Conservation (phyloP, 2,329 filamentous ascomycete species). For the Penicillium sp. region DNA sequence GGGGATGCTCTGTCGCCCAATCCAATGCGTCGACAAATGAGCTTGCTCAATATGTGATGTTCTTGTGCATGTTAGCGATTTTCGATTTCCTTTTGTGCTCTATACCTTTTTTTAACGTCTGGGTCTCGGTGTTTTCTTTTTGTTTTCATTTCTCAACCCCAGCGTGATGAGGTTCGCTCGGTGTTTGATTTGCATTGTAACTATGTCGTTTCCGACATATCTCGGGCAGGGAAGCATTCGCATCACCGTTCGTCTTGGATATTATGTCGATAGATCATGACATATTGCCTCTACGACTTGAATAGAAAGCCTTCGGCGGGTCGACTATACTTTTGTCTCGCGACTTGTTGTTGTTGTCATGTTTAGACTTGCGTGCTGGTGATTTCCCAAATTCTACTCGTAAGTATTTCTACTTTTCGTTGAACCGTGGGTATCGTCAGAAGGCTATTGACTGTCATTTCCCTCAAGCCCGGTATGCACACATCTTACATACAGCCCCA, state of each 20-base stretch:
- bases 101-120: slow-evolving; percentile 6
- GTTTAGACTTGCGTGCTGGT: neutral
- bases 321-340: neutral
- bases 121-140: neutral
- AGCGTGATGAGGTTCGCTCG: neutral
- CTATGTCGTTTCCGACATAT: neutral
- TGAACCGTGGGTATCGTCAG: no score
- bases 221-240: neutral
- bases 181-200: slow-evolving; percentile 5
- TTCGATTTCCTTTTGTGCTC: slow-evolving; percentile 4
- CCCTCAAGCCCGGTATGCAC: no score
- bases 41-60: slow-evolving; percentile 61
- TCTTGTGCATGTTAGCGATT: slow-evolving; percentile 11
- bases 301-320: neutral
- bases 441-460: no score
- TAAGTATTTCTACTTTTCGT: no score
- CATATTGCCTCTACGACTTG: slow-evolving; percentile 1
- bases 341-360: neutral
- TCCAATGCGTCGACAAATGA: slow-evolving; percentile 71
- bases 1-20: slow-evolving; percentile 58
- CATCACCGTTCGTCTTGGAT: neutral
- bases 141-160: neutral
- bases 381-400: neutral
- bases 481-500: neutral
- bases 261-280: slow-evolving; percentile 2